Evolutionary conservation across 2,329 filamentous ascomycete genomes (phyloP), one percentile per base, ranked within the genome.

Genomic region (Trichoderma breve): DNA sequence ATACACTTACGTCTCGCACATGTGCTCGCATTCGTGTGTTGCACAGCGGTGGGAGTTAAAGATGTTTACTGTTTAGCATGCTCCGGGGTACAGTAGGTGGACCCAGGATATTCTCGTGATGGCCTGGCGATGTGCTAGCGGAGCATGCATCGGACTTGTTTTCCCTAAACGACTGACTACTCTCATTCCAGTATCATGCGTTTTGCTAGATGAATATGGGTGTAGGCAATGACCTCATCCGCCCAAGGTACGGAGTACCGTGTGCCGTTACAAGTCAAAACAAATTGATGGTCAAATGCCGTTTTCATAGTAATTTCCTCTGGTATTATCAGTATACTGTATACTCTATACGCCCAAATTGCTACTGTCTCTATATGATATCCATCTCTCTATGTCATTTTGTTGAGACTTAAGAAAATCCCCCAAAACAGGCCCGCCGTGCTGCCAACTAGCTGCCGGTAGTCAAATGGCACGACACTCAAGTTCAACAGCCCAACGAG

Each of bases 401-500:
- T 24, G 5, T 70, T 71, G 5, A 71, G 34, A 47, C 64, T 68
- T 26, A 71, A 39, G 62, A 67, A 71, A 7, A 71, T 65, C 0
- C 70, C 70, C 70, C 70, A 71, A 18, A 60, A 65, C 9, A 71
- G 24, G 3, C 70, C 70, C 26, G 62, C 70, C 11, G 26, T 34
- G 26, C 70, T 71, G 12, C 70, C 70, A 34, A 71, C 70, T 28
- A 71, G n/a, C 14, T 67, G 53, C 26, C 70, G 53, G 32, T 71
- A 71, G 62, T 71, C 70, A 28, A 71, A 71, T 9, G 70, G 70
- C 36, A 71, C 70, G n/a, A 71, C 51, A 14, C 36, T 68, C 63
- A 71, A 28, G 21, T 71, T 71, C 36, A 71, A 30, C 18, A 71
- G 53, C 3, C 70, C 63, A 60, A 71, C 15, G 51, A 71, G 28